These are phyloP conservation scores for Rhodotorula paludigena DNA, from an alignment of 768 basidiomycete genomes.

Conservation along the genomic window DNA sequence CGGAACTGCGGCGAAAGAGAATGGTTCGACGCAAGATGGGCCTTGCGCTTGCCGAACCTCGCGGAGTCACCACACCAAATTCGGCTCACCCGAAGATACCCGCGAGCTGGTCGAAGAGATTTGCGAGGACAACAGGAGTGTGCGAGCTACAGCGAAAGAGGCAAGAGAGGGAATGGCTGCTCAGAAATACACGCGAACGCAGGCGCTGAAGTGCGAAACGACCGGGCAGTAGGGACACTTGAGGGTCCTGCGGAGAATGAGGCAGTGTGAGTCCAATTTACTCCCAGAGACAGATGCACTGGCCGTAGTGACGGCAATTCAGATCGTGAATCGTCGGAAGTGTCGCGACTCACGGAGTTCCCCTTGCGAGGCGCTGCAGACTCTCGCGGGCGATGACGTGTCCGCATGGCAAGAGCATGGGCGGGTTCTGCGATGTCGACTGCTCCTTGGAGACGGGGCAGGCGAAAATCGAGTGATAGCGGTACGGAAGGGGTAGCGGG, in stretches of 20 bases:
- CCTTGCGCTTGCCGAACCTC: too few relatives aligned
- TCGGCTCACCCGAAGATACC: too few relatives aligned
- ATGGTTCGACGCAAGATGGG: too few relatives aligned
- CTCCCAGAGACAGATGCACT: too few relatives aligned
- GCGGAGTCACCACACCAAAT: too few relatives aligned
- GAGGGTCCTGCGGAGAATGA: constrained; percentile 59
- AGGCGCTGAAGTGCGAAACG: constrained; percentile 52
- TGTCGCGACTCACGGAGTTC: constrained; percentile 63
- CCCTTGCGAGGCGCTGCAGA: constrained; percentile 79
- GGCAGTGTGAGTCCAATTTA: neutral
- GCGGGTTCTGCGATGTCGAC: constrained; percentile 84
- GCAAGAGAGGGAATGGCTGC: neutral
- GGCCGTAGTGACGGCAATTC: too few relatives aligned
- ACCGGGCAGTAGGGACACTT: constrained; percentile 95
- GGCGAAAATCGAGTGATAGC: constrained; percentile 94
- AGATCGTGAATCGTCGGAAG: neutral
- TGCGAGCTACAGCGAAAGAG: too few relatives aligned
- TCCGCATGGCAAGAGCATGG: constrained; percentile 96
- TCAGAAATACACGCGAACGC: constrained; percentile 48
- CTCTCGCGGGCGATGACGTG: constrained; percentile 93
- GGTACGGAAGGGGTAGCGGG: constrained; percentile 67
- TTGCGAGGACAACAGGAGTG: too few relatives aligned
- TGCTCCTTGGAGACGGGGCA: constrained; percentile 98
- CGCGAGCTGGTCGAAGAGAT: too few relatives aligned
- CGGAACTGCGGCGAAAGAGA: too few relatives aligned